These are phyloP conservation scores for Aspergillus sp. DNA, from an alignment of 2,329 filamentous ascomycete genomes.

Conservation along the genomic window DNA sequence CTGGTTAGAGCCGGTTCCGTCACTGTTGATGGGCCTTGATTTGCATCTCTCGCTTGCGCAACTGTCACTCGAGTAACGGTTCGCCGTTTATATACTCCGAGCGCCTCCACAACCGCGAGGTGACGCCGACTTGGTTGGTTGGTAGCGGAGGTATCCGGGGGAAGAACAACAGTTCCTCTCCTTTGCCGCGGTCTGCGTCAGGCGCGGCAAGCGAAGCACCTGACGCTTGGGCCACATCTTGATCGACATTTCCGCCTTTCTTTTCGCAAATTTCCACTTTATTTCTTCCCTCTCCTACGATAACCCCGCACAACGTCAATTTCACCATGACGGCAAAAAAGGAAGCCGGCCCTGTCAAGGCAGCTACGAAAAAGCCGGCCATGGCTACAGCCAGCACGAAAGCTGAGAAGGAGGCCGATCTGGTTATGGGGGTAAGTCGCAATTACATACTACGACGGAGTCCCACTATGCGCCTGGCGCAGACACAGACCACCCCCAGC, in stretches of 20 bases:
- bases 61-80: background rate
- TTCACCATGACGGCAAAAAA: constrained; percentile 4
- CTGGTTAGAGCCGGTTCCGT: constrained; percentile 22
- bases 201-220: constrained; percentile 33
- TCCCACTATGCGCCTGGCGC: constrained; percentile 7
- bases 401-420: constrained; percentile 50
- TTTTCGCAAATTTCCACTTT: background rate
- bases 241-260: constrained; percentile 24
- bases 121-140: constrained; percentile 9
- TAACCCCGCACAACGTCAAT: background rate
- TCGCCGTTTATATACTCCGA: constrained; percentile 7
- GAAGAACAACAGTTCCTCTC: constrained; percentile 19
- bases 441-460: background rate
- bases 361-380: constrained; percentile 17
- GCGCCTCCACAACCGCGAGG: constrained; percentile 7
- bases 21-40: constrained; percentile 17
- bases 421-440: constrained; percentile 56
- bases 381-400: constrained; percentile 27
- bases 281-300: constrained; percentile 1
- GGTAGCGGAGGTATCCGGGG: constrained; percentile 23
- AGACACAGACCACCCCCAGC: constrained; percentile 5
- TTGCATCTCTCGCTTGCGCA: constrained; percentile 18
- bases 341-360: constrained; percentile 16
- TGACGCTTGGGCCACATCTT: constrained; percentile 44
- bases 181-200: constrained; percentile 23